Evolutionary conservation across 2,329 filamentous ascomycete species (phyloP).

Genomic region (Pezicula radicicola): DNA sequence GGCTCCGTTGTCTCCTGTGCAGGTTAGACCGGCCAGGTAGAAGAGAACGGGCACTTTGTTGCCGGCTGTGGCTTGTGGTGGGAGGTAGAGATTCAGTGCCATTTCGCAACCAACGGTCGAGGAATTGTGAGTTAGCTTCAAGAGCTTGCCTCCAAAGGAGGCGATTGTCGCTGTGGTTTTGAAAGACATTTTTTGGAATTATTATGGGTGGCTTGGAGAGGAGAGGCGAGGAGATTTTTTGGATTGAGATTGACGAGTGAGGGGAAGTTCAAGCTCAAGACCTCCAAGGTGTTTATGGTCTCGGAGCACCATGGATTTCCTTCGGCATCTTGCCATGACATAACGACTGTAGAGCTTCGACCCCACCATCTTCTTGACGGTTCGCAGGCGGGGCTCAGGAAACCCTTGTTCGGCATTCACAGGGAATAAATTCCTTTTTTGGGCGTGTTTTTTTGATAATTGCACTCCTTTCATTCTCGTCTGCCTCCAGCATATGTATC

Average conservation of each 20-base stretch:
- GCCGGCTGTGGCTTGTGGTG: constrained; percentile 59
- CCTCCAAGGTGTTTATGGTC: too few species aligned
- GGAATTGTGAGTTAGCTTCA: constrained; percentile 89
- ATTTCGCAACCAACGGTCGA: constrained; percentile 80
- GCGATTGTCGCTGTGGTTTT: constrained; percentile 85
- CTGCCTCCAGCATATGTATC: too few species aligned
- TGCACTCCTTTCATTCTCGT: neutral
- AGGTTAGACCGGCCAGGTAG: constrained; percentile 92
- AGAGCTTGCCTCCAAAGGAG: constrained; percentile 89
- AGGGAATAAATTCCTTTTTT: too few species aligned
- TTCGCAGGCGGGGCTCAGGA: too few species aligned
- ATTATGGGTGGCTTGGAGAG: neutral
- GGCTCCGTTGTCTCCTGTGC: constrained; percentile 82
- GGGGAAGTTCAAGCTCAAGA: too few species aligned
- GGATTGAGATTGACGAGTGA: neutral
- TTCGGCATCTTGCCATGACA: too few species aligned
- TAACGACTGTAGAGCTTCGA: too few species aligned
- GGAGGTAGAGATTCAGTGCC: constrained; percentile 90
- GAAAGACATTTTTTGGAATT: constrained; percentile 64
- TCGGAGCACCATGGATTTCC: too few species aligned
- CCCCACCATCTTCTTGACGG: too few species aligned
- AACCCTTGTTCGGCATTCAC: too few species aligned
- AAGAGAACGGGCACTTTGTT: constrained; percentile 79
- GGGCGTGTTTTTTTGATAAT: neutral
- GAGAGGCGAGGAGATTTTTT: neutral